Base-by-base conservation (phyloP, 805 yeast species). In the Wickerhamomyces hampshirensis region DNA sequence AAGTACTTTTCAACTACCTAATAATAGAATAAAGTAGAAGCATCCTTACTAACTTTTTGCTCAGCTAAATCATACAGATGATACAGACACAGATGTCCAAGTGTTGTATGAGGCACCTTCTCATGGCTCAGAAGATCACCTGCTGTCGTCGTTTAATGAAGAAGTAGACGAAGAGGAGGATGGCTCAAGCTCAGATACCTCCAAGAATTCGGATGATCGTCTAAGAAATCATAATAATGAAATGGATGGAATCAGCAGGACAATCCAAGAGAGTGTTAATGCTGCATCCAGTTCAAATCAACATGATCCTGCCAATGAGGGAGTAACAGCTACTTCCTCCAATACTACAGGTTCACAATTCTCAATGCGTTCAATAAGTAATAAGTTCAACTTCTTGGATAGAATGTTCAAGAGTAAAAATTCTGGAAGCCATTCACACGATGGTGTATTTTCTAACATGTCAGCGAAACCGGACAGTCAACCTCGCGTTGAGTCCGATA, bases 391-490 rank as follows among this genome's bases (percentile, higher is more conserved):
- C 43, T 52, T 65, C 8, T 39, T 66, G 15, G 72, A 66, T 44
- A 50, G 62, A 31, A 35, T 63, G 2, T 65, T 63, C 41, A 53
- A 51, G 27, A 52, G 46, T 38, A 29, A 36, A 19, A 18, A 40
- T 8, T 23, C 14, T 23, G 41, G 28, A 21, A 30, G 30, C 17
- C 33, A 9, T 23, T 43, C 64, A 56, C 50, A 63, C 2, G 98
- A 93, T 57, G 98, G 98, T 9, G 98, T 93, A 4, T 93, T 93
- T 60, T 79, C 93, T 34, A 93, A 93, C 59, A 59, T 93, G 49
- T 75, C 84, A 50, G 98, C 98, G 3, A 91, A 89, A 53, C 96
- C 96, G 5, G 91, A 81, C 32, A 36, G 53, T 2, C 45, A 48
- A 16, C 46, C 51, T 8, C 48, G 41, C 8, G 46, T 42, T 7